These are phyloP conservation scores for Willaertia magna DNA, from an alignment of 208 protist species.

Conservation along the genomic window DNA sequence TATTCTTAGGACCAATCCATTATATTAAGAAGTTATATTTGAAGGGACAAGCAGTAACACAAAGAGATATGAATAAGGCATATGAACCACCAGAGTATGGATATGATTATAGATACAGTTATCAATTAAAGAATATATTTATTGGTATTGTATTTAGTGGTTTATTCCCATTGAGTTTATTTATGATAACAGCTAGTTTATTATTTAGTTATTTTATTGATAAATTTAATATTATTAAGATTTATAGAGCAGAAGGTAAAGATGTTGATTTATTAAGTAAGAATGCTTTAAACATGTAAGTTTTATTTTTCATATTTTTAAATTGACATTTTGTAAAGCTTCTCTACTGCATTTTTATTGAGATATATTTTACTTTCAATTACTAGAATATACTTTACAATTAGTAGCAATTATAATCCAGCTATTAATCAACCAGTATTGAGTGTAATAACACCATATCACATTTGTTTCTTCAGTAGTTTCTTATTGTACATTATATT, in stretches of 20 bases:
- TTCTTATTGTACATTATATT: not conserved
- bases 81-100: not conserved
- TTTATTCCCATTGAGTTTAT: not conserved
- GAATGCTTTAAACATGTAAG: not conserved
- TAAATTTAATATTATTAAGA: not conserved
- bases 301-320: too few species aligned
- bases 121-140: not conserved
- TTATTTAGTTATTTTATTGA: not conserved
- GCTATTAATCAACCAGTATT: not conserved
- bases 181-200: not conserved
- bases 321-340: too few species aligned
- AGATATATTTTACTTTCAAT: not conserved
- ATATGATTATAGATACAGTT: not conserved
- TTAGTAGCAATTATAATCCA: not conserved
- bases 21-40: not conserved
- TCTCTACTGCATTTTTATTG: not conserved
- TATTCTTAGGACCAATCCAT: not conserved
- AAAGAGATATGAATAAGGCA: not conserved
- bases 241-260: not conserved
- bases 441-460: not conserved
- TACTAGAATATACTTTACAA: not conserved
- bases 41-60: not conserved
- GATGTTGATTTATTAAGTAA: not conserved
- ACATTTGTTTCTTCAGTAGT: not conserved
- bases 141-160: not conserved